Evolutionary conservation across 208 protist species (phyloP).

Genomic region (Naegleria lovaniensis): DNA sequence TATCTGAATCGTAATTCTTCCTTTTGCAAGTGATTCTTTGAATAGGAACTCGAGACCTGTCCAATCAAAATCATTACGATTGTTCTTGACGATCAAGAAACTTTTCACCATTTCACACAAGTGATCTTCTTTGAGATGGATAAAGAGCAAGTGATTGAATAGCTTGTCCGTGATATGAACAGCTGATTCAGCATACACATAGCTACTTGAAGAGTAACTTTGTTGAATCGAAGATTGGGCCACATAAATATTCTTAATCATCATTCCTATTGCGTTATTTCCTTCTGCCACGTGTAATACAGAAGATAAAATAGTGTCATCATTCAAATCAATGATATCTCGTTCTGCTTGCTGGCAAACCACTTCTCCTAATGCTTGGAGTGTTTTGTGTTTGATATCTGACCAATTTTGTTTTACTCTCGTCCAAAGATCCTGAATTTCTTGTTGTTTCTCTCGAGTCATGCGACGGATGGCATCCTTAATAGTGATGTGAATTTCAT

Average conservation of each 20-base stretch:
- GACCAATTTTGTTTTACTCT: background rate
- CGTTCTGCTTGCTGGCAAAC: background rate
- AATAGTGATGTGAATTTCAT: background rate
- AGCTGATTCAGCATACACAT: background rate
- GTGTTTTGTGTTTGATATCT: too few relatives aligned
- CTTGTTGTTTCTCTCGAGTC: background rate
- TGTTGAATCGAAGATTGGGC: background rate
- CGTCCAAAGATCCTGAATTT: background rate
- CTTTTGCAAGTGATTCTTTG: background rate
- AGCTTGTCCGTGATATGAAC: background rate
- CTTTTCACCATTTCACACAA: background rate
- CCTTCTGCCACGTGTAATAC: background rate
- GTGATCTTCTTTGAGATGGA: background rate
- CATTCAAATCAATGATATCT: background rate
- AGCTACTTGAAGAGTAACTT: background rate
- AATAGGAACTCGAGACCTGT: background rate
- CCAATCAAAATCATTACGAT: background rate
- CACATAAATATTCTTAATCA: background rate
- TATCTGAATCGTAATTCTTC: background rate
- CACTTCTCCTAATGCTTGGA: background rate
- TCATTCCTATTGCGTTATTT: background rate
- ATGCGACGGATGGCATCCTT: background rate
- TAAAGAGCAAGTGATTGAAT: background rate
- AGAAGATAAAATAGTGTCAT: background rate
- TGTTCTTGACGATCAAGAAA: background rate